Base-by-base conservation (phyloP, 2,329 filamentous ascomycete genomes). In the Paracoccidioides lutzii region DNA sequence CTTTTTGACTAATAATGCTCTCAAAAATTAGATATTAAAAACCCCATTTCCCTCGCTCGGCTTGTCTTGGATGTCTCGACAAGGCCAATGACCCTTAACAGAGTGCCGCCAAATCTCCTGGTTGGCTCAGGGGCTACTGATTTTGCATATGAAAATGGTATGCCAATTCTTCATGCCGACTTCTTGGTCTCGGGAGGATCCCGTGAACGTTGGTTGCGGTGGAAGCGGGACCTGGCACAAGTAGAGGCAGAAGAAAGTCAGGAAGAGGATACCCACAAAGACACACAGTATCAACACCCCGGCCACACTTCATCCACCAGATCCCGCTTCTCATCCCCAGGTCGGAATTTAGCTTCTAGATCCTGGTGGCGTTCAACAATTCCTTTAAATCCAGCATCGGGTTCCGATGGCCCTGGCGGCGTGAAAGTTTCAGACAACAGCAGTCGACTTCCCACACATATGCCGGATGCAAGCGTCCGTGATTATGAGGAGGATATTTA, bases 71-170 rank as follows among this genome's bases (percentile, higher is more conserved):
- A 95, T 56, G 79, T 81, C 57, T 88, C 88, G 56, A 86, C 81
- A 52, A 79, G 83, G 57, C 82, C 87, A 0, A 73, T 97, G n/a
- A 88, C 88, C 6, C 79, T 97, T 52, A 83, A 87, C 55, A 84
- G 93, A 55, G 90, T 98, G 3, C 90, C 94, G 7, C 93, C 93
- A 8, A 97, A 96, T 64, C 81, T 96, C 30, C 79, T 98, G 1
- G 87, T 95, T 9, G 88, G 89, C 38, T 78, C 87, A 61, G 93
- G 93, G 9, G 93, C 93, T 14, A 85, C 81, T 45, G 81, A 85
- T n/a, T 98, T 94, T 70, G 93, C 91, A 0, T 81, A 81, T 58
- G 83, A 91, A 57, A 81, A 90, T 61, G 84, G 87, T 7, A 81
- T 97, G 67, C 74, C 80, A 0, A 76, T 88, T 9, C 77, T 90